Evolutionary conservation across 371 early-diverging fungal genomes (phyloP), one percentile per base, ranked within the genome.

Genomic region (Agmasoma carcini): DNA sequence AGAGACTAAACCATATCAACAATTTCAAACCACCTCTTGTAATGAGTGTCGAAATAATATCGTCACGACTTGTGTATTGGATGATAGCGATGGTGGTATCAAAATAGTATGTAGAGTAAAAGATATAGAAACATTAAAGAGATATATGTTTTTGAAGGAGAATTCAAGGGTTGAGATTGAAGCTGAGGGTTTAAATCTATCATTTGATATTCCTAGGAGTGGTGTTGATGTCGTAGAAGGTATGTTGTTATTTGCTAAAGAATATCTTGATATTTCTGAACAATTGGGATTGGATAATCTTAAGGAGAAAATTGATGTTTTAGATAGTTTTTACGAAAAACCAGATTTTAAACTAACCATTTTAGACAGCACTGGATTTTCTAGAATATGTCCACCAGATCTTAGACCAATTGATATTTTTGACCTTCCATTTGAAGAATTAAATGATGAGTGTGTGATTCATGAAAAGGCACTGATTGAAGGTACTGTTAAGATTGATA

Each of bases 311-410:
- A 34, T 56, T 7, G 29, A 50, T 2, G 11, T 36, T 5, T n/a
- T 55, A 12, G 39, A 23, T 22, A 12, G 36, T 12, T 39, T 60
- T 3, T 37, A 54, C 12, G 17, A 2, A 11, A 45, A 45, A 9
- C 49, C 48, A 12, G 47, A 29, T 15, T 63, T 71, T 34, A 47
- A 59, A 31, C 17, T 71, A 37, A 43, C 14, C 37, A 59, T 71
- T 12, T 25, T n/a, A 34, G 71, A 71, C 49, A 33, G 31, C 12
- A 40, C 20, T 12, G 67, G 71, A 2, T 30, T 33, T 33, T 61
- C 62, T 22, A 59, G 61, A 43, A 49, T 71, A 36, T 58, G 58
- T 1, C 49, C 55, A 9, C 38, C 41, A 3, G 58, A 44, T 15
- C 50, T 36, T 15, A 60, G 53, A 17, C 31, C 60, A 38, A 33